phyloP scores from a whole-genome alignment of 2,329 filamentous ascomycete species.

The Coniochaeta hoffmannii region DNA sequence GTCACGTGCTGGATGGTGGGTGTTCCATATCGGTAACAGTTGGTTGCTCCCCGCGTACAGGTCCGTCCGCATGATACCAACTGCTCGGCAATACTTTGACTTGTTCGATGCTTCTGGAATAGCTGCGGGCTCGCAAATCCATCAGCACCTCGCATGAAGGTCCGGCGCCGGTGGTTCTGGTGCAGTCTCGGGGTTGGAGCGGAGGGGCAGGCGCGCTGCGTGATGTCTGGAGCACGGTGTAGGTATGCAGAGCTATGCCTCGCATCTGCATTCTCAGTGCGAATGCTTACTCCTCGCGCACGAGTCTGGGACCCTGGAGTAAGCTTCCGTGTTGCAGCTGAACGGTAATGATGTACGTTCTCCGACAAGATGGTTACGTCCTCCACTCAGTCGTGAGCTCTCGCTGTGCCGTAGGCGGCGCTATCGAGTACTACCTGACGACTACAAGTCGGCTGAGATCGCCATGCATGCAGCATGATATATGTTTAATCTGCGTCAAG shows the following conservation, averaged over 20 bases:
- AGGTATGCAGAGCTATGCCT: background rate
- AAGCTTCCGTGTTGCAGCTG: background rate
- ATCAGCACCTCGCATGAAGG: background rate
- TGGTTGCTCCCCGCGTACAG: background rate
- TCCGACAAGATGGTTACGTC: background rate
- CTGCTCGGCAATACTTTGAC: background rate
- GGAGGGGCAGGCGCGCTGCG: background rate
- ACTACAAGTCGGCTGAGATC: background rate
- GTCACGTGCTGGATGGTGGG: background rate
- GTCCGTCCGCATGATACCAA: background rate
- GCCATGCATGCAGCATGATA: slow-evolving; percentile 2
- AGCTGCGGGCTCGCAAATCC: background rate
- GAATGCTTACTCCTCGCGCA: background rate
- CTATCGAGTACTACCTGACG: background rate
- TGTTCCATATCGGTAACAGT: background rate
- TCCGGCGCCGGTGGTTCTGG: background rate
- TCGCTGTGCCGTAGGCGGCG: background rate
- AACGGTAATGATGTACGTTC: background rate
- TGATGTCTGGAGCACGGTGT: background rate
- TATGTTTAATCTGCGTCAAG: slow-evolving; percentile 7
- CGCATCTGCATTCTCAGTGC: background rate
- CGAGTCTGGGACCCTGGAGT: background rate
- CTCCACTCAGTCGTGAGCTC: background rate
- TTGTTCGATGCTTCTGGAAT: background rate
- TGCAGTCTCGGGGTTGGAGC: background rate